Conservation (phyloP, 2,329 filamentous ascomycete species). For the Monilinia vaccinii-corymbosi region DNA sequence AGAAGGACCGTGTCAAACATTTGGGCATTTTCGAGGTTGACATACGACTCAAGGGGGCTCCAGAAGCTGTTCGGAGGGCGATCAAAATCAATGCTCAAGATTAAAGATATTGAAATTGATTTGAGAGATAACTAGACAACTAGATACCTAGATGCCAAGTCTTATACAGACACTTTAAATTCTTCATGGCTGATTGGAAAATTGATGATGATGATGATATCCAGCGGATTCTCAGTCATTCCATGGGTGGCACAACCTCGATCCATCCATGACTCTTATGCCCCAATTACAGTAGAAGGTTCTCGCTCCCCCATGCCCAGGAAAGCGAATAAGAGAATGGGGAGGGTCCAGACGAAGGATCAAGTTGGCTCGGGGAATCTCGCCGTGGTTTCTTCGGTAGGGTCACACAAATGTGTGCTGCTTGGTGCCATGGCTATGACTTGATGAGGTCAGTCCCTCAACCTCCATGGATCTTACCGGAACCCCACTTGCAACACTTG, state of each 20-base stretch:
- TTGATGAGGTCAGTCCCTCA: background rate
- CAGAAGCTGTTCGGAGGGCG: constrained; percentile 33
- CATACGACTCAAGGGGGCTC: constrained; percentile 40
- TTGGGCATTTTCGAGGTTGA: constrained; percentile 44
- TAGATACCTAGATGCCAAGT: constrained; percentile 4
- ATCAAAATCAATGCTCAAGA: constrained; percentile 35
- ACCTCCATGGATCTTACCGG: background rate
- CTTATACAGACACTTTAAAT: background rate
- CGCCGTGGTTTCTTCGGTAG: constrained; percentile 8
- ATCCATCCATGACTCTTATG: background rate
- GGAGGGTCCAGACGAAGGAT: background rate
- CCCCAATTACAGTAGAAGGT: background rate
- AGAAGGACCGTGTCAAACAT: constrained; percentile 39
- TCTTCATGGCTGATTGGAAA: background rate
- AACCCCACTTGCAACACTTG: background rate
- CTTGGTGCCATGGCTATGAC: constrained; percentile 2
- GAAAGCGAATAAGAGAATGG: background rate
- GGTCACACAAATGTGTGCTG: background rate
- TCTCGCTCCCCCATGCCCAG: background rate
- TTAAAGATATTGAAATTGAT: constrained; percentile 7
- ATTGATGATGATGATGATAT: background rate
- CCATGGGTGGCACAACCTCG: background rate
- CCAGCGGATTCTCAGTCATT: background rate
- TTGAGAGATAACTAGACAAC: background rate
- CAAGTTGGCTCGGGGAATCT: constrained; percentile 1